These are phyloP conservation scores for Phyllostachys edulis DNA, from an alignment of 176 grass and related monocot species.

Conservation along the genomic window DNA sequence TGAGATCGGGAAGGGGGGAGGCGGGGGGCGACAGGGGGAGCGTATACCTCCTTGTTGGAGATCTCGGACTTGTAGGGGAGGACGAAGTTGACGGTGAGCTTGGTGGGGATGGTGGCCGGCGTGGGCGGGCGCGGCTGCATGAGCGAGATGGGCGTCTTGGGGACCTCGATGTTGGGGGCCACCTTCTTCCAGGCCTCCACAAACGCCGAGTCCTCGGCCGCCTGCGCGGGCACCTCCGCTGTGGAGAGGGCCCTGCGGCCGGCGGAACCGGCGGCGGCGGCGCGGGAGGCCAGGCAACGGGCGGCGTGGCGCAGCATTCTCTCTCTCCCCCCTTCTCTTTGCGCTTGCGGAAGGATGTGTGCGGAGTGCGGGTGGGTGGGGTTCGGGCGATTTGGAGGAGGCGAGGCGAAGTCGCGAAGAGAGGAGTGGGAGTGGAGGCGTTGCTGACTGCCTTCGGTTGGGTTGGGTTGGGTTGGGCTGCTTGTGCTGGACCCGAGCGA, in stretches of 20 bases:
- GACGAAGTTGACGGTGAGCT: constrained; percentile 88
- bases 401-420: no score
- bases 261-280: constrained; percentile 22
- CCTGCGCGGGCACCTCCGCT: constrained; percentile 53
- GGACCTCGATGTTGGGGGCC: constrained; percentile 57
- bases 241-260: constrained; percentile 41
- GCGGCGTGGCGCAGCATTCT: constrained; percentile 58
- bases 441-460: no score
- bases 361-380: neutral
- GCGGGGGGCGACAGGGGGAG: neutral
- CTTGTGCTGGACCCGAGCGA: neutral
- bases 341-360: constrained; percentile 1
- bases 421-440: neutral
- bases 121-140: constrained; percentile 81
- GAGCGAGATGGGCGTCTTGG: constrained; percentile 59
- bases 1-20: neutral
- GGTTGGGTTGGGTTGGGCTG: constrained; percentile 19
- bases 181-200: constrained; percentile 78
- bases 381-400: constrained; percentile 11
- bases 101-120: constrained; percentile 66
- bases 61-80: constrained; percentile 93
- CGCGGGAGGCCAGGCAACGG: constrained; percentile 48
- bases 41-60: constrained; percentile 77
- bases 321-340: neutral
- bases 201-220: constrained; percentile 54